Evolutionary conservation across 768 basidiomycete species (phyloP).

Genomic region (Suillus weaverae): DNA sequence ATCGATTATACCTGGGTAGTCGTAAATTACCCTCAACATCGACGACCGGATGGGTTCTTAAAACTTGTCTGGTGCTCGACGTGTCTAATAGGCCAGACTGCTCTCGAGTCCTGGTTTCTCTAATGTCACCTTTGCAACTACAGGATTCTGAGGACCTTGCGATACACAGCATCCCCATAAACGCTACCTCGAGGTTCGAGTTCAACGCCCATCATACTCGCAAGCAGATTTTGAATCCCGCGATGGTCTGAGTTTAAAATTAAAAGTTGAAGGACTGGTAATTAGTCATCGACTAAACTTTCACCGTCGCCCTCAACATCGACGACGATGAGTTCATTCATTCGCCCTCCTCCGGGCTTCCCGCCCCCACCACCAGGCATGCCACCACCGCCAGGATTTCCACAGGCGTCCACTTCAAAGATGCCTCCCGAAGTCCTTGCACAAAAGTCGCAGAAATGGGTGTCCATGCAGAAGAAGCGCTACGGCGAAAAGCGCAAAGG

Average conservation of each 20-base stretch:
- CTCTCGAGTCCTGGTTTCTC: too few relatives aligned
- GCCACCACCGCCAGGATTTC: conserved; percentile 36
- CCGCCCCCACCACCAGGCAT: conserved; percentile 42
- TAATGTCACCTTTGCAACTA: neutral
- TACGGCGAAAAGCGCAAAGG: conserved; percentile 91
- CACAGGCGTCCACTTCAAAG: conserved; percentile 38
- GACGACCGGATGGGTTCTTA: too few relatives aligned
- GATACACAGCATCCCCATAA: neutral
- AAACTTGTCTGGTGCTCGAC: neutral
- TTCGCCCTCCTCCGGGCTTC: conserved; percentile 34
- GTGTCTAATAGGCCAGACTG: neutral
- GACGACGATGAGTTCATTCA: conserved; percentile 34
- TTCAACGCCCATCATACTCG: neutral
- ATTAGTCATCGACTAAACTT: conserved; percentile 30
- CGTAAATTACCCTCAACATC: too few relatives aligned
- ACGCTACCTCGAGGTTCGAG: neutral
- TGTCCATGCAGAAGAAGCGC: conserved; percentile 88
- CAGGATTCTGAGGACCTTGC: neutral
- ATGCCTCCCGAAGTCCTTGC: conserved; percentile 72
- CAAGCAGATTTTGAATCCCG: neutral
- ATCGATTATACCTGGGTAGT: too few relatives aligned
- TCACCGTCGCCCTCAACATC: conserved; percentile 27
- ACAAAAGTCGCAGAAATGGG: conserved; percentile 95
- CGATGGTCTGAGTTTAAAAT: conserved; percentile 25
- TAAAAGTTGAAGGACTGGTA: neutral